These are phyloP conservation scores for Gorgonomyces haynaldii DNA, from an alignment of 192 early-diverging fungal genomes.

Conservation along the genomic window DNA sequence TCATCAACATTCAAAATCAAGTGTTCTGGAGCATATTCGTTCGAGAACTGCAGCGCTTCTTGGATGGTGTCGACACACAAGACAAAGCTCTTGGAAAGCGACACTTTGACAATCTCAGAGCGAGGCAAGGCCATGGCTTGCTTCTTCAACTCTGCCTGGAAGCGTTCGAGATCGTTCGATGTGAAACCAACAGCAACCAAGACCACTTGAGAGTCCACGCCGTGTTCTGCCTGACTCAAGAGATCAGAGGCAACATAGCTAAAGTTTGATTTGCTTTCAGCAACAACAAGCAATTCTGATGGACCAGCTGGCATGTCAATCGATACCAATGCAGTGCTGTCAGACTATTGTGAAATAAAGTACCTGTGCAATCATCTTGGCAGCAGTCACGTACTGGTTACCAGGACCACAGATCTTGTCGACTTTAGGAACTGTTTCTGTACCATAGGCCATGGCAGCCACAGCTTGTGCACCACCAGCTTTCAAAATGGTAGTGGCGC, in stretches of 20 bases:
- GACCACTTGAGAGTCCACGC: slow-evolving; percentile 91
- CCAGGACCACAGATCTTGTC: slow-evolving; percentile 99
- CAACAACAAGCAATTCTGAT: slow-evolving; percentile 95
- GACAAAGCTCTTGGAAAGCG: slow-evolving; percentile 77
- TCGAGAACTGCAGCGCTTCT: slow-evolving; percentile 83
- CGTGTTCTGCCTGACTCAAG: slow-evolving; percentile 96
- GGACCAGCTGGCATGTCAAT: slow-evolving; percentile 99
- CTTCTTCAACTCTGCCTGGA: slow-evolving; percentile 65
- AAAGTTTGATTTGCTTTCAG: slow-evolving; percentile 71
- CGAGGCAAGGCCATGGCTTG: slow-evolving; percentile 82
- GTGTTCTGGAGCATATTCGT: slow-evolving; percentile 95
- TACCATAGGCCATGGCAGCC: slow-evolving; percentile 98
- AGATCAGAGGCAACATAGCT: slow-evolving; percentile 92
- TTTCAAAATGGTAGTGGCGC: slow-evolving; percentile 77
- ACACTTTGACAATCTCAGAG: slow-evolving; percentile 74
- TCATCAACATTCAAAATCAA: slow-evolving; percentile 85
- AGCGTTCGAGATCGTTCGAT: slow-evolving; percentile 52
- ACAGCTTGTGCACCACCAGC: slow-evolving; percentile 98
- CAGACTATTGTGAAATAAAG: slow-evolving; percentile 46
- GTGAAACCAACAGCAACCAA: slow-evolving; percentile 72
- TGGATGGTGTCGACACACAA: slow-evolving; percentile 56
- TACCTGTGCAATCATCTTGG: slow-evolving; percentile 92
- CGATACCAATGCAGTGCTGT: slow-evolving; percentile 80
- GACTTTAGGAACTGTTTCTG: slow-evolving; percentile 89
- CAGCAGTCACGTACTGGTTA: slow-evolving; percentile 99